These are phyloP conservation scores for Malassezia globosa DNA, from an alignment of 1,284 basidiomycete genomes.

Conservation along the genomic window DNA sequence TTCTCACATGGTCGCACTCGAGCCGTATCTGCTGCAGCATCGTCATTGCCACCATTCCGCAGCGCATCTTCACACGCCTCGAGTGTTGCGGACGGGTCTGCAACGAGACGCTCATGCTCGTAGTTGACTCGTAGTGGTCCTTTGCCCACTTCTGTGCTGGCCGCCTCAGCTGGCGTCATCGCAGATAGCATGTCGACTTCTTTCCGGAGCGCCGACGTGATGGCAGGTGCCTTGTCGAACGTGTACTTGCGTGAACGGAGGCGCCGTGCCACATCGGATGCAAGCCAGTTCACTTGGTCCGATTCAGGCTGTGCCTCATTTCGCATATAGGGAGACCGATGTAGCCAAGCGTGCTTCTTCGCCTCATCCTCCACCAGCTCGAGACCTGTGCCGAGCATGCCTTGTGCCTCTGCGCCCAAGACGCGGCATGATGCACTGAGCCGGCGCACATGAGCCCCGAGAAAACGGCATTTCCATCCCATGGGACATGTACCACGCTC, in stretches of 20 bases:
- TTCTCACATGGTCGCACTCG: conserved; percentile 69
- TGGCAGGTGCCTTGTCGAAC: conserved; percentile 26
- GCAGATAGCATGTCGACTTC: conserved; percentile 21
- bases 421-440: conserved; percentile 19
- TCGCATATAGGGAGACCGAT: background rate
- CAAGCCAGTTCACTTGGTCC: conserved; percentile 66
- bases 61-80: conserved; percentile 31
- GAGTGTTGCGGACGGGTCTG: conserved; percentile 13
- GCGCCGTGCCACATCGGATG: conserved; percentile 27
- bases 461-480: conserved; percentile 81
- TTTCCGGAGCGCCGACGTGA: conserved; percentile 22
- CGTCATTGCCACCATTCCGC: conserved; percentile 14
- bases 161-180: conserved; percentile 14
- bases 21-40: conserved; percentile 47
- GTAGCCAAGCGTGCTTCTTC: conserved; percentile 47
- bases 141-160: conserved; percentile 12
- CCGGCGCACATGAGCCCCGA: conserved; percentile 58
- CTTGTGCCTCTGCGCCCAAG: conserved; percentile 2
- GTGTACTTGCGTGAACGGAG: conserved; percentile 28
- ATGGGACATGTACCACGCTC: conserved; percentile 69
- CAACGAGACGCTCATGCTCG: conserved; percentile 7
- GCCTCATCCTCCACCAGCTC: conserved; percentile 54
- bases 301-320: conserved; percentile 46
- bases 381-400: conserved; percentile 30
- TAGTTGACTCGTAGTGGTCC: conserved; percentile 21